These are phyloP conservation scores for Isochrysis galbana DNA, from an alignment of 78 protist genomes.

Conservation along the genomic window DNA sequence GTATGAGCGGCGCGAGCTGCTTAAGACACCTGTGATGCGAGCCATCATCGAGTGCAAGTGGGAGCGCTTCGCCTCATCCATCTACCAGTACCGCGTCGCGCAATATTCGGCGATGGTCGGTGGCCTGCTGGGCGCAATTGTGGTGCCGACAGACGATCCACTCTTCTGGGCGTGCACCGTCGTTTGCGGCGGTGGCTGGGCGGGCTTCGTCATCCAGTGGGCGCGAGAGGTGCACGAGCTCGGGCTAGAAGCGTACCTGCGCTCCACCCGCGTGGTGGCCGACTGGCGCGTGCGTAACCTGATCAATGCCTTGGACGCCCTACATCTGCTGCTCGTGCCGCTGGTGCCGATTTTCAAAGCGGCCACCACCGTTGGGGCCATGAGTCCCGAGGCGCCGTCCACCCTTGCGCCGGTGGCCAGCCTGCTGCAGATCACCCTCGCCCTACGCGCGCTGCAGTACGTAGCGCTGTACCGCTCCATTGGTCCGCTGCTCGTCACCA, in stretches of 20 bases:
- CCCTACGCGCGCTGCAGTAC: background rate
- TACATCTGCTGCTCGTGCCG: background rate
- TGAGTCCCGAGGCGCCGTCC: background rate
- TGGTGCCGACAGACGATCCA: background rate
- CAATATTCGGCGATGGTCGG: background rate
- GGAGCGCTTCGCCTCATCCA: background rate
- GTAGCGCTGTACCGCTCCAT: background rate
- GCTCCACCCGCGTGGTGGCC: background rate
- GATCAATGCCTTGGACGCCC: background rate
- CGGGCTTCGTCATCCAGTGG: background rate
- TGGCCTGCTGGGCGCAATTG: background rate
- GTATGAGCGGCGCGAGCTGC: background rate
- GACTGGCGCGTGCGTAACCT: background rate
- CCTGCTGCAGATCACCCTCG: background rate
- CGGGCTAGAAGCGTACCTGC: background rate
- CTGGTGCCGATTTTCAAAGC: background rate
- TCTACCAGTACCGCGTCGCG: background rate
- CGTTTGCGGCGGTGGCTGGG: background rate
- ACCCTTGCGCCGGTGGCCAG: background rate
- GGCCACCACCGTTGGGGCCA: background rate
- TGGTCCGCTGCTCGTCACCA: slow-evolving; percentile 9
- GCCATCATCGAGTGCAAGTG: background rate
- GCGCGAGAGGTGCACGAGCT: background rate
- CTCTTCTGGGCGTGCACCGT: background rate
- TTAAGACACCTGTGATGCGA: background rate